These are phyloP conservation scores for Ceratobasidium papillatum DNA, from an alignment of 1,284 basidiomycete species.

Conservation along the genomic window DNA sequence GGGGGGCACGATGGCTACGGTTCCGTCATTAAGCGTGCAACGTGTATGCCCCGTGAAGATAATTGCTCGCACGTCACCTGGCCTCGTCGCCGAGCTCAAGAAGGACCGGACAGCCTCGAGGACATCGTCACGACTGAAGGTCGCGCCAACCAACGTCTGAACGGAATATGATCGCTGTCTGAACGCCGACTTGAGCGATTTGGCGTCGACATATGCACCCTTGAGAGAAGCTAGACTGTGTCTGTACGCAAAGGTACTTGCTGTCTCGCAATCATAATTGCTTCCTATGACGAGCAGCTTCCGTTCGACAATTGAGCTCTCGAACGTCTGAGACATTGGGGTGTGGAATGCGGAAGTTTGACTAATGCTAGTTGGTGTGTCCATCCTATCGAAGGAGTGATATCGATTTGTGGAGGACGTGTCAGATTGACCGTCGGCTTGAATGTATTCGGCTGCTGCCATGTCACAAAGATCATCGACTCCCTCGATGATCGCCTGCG, in stretches of 20 bases:
- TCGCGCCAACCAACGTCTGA: slow-evolving; percentile 1
- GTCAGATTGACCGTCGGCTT: background rate
- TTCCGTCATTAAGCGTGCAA: background rate
- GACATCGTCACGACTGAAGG: background rate
- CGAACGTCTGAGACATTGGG: background rate
- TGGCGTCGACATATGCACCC: slow-evolving; percentile 2
- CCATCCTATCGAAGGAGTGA: background rate
- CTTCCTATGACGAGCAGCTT: slow-evolving; percentile 30
- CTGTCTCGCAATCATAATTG: background rate
- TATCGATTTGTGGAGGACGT: background rate
- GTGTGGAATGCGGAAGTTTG: background rate
- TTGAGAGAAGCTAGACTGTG: background rate
- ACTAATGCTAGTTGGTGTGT: background rate
- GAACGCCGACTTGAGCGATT: slow-evolving; percentile 20
- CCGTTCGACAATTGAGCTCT: background rate
- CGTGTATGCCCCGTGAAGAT: slow-evolving; percentile 24
- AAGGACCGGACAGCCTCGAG: slow-evolving; percentile 1
- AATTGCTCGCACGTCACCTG: slow-evolving; percentile 29
- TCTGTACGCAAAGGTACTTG: background rate
- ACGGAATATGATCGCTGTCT: slow-evolving; percentile 1
- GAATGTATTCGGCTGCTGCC: background rate
- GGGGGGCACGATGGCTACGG: slow-evolving; percentile 24
- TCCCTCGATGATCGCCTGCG: slow-evolving; percentile 1
- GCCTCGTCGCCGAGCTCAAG: background rate
- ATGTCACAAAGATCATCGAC: background rate